phyloP scores from a whole-genome alignment of 805 yeast species.

The Ogataea zsoltii region DNA sequence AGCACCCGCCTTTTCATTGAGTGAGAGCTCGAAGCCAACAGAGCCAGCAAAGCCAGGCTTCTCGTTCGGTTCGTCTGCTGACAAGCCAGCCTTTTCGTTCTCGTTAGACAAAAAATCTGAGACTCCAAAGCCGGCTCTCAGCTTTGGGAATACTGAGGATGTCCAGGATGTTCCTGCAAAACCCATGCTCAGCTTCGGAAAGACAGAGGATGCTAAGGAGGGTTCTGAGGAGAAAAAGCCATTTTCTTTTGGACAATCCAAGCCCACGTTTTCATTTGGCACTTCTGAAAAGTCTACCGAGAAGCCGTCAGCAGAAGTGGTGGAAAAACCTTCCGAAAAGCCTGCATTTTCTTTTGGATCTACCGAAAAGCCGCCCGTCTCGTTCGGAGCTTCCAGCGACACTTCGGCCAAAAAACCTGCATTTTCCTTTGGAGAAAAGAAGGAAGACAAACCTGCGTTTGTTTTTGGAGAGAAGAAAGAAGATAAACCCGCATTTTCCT shows the following conservation, averaged over 20 bases:
- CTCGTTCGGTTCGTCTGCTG: constrained; percentile 1
- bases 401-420: background rate
- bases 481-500: background rate
- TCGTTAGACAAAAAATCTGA: background rate
- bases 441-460: too few species aligned
- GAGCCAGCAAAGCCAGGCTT: background rate
- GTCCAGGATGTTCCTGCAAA: too few species aligned
- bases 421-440: too few species aligned
- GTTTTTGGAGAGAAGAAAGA: background rate
- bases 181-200: too few species aligned
- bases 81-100: background rate
- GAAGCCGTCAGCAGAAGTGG: too few species aligned
- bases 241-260: background rate
- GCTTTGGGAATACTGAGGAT: too few species aligned
- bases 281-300: background rate
- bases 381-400: constrained; percentile 7
- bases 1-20: background rate
- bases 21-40: too few species aligned
- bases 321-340: too few species aligned
- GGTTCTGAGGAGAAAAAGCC: too few species aligned
- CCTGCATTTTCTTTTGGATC: too few species aligned
- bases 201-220: too few species aligned
- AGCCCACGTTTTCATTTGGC: constrained; percentile 4
- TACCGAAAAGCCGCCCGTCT: too few species aligned
- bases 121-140: background rate